phyloP scores from a whole-genome alignment of 345 rosid genomes.

The Pistacia atlantica region DNA sequence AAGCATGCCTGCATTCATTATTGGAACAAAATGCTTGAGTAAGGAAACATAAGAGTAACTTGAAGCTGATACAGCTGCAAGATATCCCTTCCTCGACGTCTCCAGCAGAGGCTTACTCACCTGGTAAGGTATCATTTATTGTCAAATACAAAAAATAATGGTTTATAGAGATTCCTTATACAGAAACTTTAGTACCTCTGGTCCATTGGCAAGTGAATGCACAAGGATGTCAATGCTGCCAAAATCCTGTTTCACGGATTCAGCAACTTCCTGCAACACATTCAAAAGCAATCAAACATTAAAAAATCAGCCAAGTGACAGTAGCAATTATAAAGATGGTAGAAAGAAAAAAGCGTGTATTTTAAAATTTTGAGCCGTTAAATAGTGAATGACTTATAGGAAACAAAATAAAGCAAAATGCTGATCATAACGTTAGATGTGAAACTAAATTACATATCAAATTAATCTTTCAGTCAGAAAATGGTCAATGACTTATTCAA shows the following conservation, averaged over 20 bases:
- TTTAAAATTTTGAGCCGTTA: neutral
- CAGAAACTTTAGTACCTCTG: constrained; percentile 59
- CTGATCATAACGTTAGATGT: neutral
- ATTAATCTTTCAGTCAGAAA: neutral
- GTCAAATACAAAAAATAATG: constrained; percentile 10
- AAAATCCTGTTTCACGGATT: constrained; percentile 82
- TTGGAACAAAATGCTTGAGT: constrained; percentile 84
- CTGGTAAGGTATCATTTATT: constrained; percentile 31
- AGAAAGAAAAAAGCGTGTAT: neutral
- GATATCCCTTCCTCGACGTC: constrained; percentile 93
- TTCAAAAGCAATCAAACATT: constrained; percentile 14
- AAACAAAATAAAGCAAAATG: neutral
- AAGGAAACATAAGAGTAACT: constrained; percentile 91
- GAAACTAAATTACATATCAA: neutral
- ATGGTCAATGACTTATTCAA: neutral
- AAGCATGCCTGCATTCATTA: constrained; percentile 84
- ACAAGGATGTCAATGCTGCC: constrained; percentile 93
- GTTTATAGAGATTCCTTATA: neutral
- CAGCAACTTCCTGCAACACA: constrained; percentile 75
- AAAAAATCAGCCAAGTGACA: neutral
- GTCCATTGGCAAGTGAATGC: constrained; percentile 95
- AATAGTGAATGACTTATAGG: neutral
- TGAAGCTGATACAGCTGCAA: constrained; percentile 92
- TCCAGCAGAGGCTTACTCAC: constrained; percentile 90
- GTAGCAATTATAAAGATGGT: too few relatives aligned